phyloP scores from a whole-genome alignment of 768 basidiomycete species.

The Termitomyces sp. region DNA sequence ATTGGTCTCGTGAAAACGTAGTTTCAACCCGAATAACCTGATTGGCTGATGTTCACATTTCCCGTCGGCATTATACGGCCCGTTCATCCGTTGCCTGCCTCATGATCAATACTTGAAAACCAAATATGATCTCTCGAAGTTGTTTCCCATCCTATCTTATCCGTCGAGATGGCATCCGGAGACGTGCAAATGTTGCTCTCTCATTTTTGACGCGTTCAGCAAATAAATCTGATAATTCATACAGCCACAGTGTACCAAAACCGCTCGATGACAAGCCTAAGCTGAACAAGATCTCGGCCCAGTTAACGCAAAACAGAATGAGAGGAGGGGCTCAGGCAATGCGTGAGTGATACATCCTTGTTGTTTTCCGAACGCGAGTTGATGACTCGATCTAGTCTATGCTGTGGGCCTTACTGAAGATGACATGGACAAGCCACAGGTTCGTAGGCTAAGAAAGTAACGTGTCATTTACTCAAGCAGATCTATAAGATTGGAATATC shows the following conservation, averaged over 20 bases:
- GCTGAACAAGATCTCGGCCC: constrained; percentile 72
- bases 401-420: constrained; percentile 71
- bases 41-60: constrained; percentile 19
- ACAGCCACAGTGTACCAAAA: constrained; percentile 39
- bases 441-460: constrained; percentile 19
- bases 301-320: constrained; percentile 71
- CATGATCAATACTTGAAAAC: not conserved
- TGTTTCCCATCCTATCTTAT: not conserved
- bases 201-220: not conserved
- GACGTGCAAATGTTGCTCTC: constrained; percentile 33
- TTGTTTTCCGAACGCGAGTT: not conserved
- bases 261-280: constrained; percentile 25
- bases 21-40: constrained; percentile 1
- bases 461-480: constrained; percentile 1
- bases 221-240: constrained; percentile 2
- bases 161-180: constrained; percentile 38
- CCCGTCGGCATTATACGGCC: constrained; percentile 5
- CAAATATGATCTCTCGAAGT: not conserved
- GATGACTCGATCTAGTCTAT: constrained; percentile 47
- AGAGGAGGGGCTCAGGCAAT: constrained; percentile 83
- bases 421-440: constrained; percentile 85
- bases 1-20: no score
- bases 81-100: not conserved
- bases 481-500: constrained; percentile 72
- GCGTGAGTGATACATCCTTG: constrained; percentile 43